These are phyloP conservation scores for Cetraspora pellucida DNA, from an alignment of 192 early-diverging fungal species.

Conservation along the genomic window DNA sequence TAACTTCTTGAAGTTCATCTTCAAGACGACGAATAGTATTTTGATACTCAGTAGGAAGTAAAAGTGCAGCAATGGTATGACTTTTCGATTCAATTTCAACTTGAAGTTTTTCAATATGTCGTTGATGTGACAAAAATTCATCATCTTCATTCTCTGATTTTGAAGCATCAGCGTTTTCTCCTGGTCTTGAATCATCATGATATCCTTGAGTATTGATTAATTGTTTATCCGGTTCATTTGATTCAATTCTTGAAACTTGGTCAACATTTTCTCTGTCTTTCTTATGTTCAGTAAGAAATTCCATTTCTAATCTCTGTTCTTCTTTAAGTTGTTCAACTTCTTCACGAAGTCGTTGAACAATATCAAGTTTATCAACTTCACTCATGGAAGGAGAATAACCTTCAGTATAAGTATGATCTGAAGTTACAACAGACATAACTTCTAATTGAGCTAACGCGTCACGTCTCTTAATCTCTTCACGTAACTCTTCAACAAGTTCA, in stretches of 20 bases:
- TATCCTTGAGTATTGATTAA: background rate
- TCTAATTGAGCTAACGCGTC: constrained; percentile 17
- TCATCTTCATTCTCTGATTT: background rate
- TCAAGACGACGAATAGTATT: constrained; percentile 24
- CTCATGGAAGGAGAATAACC: background rate
- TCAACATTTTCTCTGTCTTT: background rate
- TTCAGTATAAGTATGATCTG: background rate
- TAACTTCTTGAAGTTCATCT: constrained; percentile 18
- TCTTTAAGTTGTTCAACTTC: constrained; percentile 28
- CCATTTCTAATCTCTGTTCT: constrained; percentile 13
- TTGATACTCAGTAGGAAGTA: constrained; percentile 1
- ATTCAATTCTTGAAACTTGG: background rate
- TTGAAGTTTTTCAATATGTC: constrained; percentile 5
- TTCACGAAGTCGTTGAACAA: constrained; percentile 16
- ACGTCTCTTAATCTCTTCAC: constrained; percentile 29
- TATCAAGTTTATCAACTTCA: constrained; percentile 23
- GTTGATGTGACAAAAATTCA: background rate
- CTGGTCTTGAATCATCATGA: background rate
- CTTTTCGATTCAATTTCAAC: background rate
- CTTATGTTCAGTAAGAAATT: constrained; percentile 10
- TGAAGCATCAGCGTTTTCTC: background rate
- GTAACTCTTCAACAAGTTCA: constrained; percentile 31
- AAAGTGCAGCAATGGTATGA: constrained; percentile 6
- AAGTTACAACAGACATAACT: constrained; percentile 21
- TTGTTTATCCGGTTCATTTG: background rate